Evolutionary conservation across 345 rosid species (phyloP).

Genomic region (Carallia pectinifolia): DNA sequence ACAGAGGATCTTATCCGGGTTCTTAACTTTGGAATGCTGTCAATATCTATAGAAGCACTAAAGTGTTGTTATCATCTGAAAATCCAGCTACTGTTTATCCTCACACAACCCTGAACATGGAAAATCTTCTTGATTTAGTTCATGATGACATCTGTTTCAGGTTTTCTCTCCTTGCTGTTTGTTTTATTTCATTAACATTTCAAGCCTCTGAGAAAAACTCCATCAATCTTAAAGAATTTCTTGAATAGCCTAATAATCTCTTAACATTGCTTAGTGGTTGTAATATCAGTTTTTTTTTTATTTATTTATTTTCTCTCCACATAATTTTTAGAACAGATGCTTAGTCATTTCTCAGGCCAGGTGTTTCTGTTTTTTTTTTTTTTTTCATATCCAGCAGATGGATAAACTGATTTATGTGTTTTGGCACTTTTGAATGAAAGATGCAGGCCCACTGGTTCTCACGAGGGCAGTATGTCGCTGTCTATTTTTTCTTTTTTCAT

Average conservation of each 20-base stretch:
- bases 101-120: conserved; percentile 74
- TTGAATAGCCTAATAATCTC: background rate
- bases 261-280: too few relatives aligned
- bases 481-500: too few relatives aligned
- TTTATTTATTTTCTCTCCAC: background rate
- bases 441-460: conserved; percentile 36
- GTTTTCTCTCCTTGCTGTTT: conserved; percentile 24
- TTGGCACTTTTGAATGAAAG: conserved; percentile 58
- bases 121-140: conserved; percentile 82
- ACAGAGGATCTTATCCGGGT: conserved; percentile 72
- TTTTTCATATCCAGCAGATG: conserved; percentile 35
- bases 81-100: conserved; percentile 69
- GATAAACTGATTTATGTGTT: conserved; percentile 69
- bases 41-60: conserved; percentile 68
- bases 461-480: too few relatives aligned
- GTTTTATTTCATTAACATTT: conserved; percentile 11
- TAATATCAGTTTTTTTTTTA: too few relatives aligned
- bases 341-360: conserved; percentile 30
- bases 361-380: conserved; percentile 57
- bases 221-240: too few relatives aligned
- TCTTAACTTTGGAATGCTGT: conserved; percentile 63
- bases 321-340: conserved; percentile 19
- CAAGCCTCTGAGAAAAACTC: background rate
- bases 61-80: conserved; percentile 56
- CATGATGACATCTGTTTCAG: conserved; percentile 83